Evolutionary conservation across 2,329 filamentous ascomycete species (phyloP).

Genomic region (Periconia sp.): DNA sequence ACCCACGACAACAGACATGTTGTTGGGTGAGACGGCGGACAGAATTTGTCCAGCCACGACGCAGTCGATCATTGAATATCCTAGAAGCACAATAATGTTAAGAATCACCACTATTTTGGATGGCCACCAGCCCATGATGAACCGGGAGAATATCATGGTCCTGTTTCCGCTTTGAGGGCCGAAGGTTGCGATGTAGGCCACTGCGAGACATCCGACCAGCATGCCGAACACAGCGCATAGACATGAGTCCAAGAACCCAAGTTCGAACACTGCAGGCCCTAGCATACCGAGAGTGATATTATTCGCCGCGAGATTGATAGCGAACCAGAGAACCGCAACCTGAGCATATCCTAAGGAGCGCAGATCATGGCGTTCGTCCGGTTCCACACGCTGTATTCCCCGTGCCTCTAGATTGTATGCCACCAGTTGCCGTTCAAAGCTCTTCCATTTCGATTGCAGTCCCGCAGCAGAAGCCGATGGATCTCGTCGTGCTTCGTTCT

Average conservation of each 20-base stretch:
- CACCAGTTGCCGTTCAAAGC: conserved; percentile 50
- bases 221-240: conserved; percentile 64
- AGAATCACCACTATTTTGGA: conserved; percentile 67
- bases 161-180: conserved; percentile 67
- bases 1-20: conserved; percentile 68
- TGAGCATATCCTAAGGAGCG: conserved; percentile 61
- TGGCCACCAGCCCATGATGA: conserved; percentile 70
- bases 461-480: conserved; percentile 14
- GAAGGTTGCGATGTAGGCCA: conserved; percentile 67
- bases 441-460: conserved; percentile 28
- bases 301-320: conserved; percentile 67
- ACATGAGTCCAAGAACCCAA: conserved; percentile 64
- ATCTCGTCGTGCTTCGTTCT: conserved; percentile 1
- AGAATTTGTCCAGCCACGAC: conserved; percentile 73
- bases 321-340: conserved; percentile 65
- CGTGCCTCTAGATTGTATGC: conserved; percentile 64
- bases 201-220: conserved; percentile 60
- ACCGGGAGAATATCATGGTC: conserved; percentile 63
- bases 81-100: conserved; percentile 67
- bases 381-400: conserved; percentile 64
- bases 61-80: conserved; percentile 68
- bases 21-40: conserved; percentile 66
- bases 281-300: conserved; percentile 70
- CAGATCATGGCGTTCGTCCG: conserved; percentile 60
- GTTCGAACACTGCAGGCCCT: conserved; percentile 63